phyloP scores from a whole-genome alignment of 345 rosid genomes.

The Populus alba region DNA sequence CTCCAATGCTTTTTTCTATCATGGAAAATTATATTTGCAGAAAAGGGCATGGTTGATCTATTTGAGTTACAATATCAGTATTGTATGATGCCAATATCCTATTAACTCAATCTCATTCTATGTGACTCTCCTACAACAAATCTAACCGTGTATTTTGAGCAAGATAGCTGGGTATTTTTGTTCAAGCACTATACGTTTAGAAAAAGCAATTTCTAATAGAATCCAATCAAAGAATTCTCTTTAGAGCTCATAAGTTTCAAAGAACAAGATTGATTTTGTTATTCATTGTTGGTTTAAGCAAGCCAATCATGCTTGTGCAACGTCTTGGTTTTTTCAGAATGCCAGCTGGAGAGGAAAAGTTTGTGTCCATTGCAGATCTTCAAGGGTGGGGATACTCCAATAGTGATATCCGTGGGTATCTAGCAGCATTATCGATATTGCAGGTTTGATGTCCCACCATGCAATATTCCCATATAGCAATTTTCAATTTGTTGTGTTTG shows the following conservation, averaged over 20 bases:
- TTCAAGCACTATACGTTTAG: neutral
- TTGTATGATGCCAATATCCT: neutral
- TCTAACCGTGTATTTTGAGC: neutral
- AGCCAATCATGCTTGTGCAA: slow-evolving; percentile 2
- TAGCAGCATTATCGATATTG: slow-evolving; percentile 64
- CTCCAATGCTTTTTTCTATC: neutral
- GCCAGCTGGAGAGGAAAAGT: slow-evolving; percentile 79
- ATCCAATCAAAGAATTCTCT: neutral
- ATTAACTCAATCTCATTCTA: neutral
- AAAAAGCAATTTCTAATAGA: neutral
- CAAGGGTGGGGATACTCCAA: slow-evolving; percentile 85
- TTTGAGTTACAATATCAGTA: neutral
- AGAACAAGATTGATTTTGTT: neutral
- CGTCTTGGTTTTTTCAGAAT: slow-evolving; percentile 40
- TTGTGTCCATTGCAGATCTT: slow-evolving; percentile 63
- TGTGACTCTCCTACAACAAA: neutral
- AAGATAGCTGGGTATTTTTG: neutral
- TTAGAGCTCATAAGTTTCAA: neutral
- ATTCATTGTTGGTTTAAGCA: neutral
- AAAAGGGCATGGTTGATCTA: neutral
- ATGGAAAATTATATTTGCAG: neutral
- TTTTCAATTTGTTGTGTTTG: neutral
- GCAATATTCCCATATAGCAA: neutral
- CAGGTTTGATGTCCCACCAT: slow-evolving; percentile 52
- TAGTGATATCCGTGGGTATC: slow-evolving; percentile 70